Base-by-base conservation (phyloP, 129 eudicot species). In the Helichrysum umbraculigerum region DNA sequence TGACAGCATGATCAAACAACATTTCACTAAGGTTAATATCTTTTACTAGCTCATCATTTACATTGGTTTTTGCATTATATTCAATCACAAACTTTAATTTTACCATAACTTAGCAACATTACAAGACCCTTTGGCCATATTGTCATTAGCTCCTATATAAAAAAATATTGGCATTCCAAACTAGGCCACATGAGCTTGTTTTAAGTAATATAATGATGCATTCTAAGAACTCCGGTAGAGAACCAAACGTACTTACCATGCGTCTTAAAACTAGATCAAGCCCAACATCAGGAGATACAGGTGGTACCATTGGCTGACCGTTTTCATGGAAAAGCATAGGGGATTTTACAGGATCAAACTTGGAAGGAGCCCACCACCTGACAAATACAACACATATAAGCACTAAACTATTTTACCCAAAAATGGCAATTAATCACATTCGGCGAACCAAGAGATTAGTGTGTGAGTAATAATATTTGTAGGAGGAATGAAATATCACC, bases 311-410 rank as follows among this genome's bases (percentile, higher is more conserved):
- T 7, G 99, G 99, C 66, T 67, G 54, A 19, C 97, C 96, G 39
- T 89, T 86, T 78, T 95, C 90, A 82, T 89, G 85, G 85, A 95
- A 95, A 76, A 95, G 87, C 99, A 95, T 91, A 14, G 99, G 99
- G 37, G 99, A 91, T 59, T 87, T 95, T 63, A 86, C 82, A 71
- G 99, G 96, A 65, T 95, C 96, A 78, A 95, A 91, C 84, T 95
- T 95, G 64, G 97, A 88, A 56, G 99, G 99, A 79, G 96, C 97
- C 99, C 99, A 91, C 97, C 99, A 95, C 99, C 99, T 95, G 52
- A 63, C 30, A 17, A 44, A 77, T 51, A 60, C 63, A 75, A 68
- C 41, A 51, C 39, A 66, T 21, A 77, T 72, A 79, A 61, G 25
- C 33, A 37, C 22, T 42, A 17, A 28, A 64, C 11, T n/a, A 37